Conservation (phyloP, 805 yeast species). For the Yarrowia divulgata region DNA sequence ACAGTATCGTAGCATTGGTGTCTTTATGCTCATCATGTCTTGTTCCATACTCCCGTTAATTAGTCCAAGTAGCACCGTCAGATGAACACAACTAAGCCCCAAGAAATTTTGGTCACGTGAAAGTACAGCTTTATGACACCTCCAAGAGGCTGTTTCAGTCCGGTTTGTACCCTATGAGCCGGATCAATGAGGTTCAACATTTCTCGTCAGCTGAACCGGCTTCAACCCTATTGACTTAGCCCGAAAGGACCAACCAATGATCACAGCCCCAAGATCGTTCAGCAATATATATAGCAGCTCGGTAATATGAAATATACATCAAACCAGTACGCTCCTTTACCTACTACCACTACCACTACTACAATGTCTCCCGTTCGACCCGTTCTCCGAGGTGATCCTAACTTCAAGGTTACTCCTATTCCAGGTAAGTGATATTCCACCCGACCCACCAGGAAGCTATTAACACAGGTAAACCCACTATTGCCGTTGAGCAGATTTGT, state of each 20-base stretch:
- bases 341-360: not conserved
- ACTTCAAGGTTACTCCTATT: conserved; percentile 22
- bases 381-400: conserved; percentile 18
- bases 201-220: not conserved
- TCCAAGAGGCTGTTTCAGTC: not conserved
- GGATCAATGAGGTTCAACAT: not conserved
- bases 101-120: too few species aligned
- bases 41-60: too few species aligned
- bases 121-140: not conserved
- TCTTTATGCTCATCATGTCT: too few species aligned
- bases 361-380: conserved; percentile 15
- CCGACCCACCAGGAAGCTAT: too few species aligned
- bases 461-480: conserved; percentile 16
- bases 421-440: not conserved
- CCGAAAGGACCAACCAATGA: not conserved
- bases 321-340: not conserved
- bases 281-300: not conserved
- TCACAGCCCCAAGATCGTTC: not conserved
- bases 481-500: conserved; percentile 11
- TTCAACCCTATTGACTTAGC: not conserved
- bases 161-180: not conserved
- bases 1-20: too few species aligned
- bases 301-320: too few species aligned
- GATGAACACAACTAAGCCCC: too few species aligned
- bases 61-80: too few species aligned